A percentile compares a stretch with the other conserved stretches of the same genome.
phyloP scores from a whole-genome alignment of 1,139 yeast species.

The Lodderomyces jiufengensis region DNA sequence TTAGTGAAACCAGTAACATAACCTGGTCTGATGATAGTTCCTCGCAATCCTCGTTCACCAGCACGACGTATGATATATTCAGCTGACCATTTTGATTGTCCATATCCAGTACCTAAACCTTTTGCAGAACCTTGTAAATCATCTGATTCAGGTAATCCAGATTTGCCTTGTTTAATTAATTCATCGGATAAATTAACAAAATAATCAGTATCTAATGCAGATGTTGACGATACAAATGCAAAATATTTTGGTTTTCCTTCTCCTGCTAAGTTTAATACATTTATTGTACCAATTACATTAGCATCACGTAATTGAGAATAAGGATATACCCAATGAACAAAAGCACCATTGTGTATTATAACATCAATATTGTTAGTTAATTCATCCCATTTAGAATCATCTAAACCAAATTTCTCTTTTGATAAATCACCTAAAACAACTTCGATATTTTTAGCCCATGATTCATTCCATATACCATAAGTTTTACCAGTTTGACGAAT shows the following conservation, averaged over 20 bases:
- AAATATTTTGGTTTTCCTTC: conserved; percentile 83
- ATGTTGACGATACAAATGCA: conserved; percentile 92
- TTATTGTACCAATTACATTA: conserved; percentile 83
- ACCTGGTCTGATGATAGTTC: conserved; percentile 92
- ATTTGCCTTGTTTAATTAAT: conserved; percentile 56
- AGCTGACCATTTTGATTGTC: conserved; percentile 97
- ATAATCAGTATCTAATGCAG: conserved; percentile 82
- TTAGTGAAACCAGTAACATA: conserved; percentile 84
- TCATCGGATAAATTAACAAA: conserved; percentile 76
- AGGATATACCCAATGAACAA: conserved; percentile 98
- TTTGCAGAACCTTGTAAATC: conserved; percentile 73
- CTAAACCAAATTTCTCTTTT: conserved; percentile 65
- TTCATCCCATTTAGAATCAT: conserved; percentile 51
- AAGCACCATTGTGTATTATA: conserved; percentile 93
- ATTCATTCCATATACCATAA: conserved; percentile 80
- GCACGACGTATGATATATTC: conserved; percentile 86
- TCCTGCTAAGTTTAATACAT: conserved; percentile 75
- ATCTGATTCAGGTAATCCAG: conserved; percentile 79
- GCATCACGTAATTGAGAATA: conserved; percentile 88
- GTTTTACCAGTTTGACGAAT: conserved; percentile 72
- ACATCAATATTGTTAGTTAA: conserved; percentile 67
- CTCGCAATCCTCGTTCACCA: conserved; percentile 80
- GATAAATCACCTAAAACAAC: conserved; percentile 85
- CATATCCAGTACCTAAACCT: conserved; percentile 91
- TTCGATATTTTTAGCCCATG: conserved; percentile 54